These are phyloP conservation scores for Sugiyamaella xylanicola DNA, from an alignment of 1,139 yeast genomes.

Conservation along the genomic window DNA sequence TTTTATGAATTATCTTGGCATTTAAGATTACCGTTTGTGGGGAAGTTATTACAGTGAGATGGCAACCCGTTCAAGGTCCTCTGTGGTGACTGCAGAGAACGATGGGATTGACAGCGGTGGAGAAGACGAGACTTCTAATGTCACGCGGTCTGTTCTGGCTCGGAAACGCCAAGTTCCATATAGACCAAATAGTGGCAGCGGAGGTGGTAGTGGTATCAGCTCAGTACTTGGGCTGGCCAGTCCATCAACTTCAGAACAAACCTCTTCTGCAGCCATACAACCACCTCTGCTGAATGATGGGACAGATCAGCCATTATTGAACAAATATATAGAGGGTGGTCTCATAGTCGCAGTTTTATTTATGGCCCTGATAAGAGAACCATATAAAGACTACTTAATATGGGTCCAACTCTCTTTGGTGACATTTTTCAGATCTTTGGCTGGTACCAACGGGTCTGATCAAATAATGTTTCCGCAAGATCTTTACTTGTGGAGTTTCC, in stretches of 20 bases:
- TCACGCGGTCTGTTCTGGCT: conserved; percentile 14
- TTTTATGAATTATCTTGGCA: too few relatives aligned
- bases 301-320: conserved; percentile 17
- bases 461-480: conserved; percentile 17
- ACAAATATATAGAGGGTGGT: conserved; percentile 16
- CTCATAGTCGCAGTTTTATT: conserved; percentile 15
- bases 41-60: neutral
- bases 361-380: conserved; percentile 8
- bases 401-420: conserved; percentile 22
- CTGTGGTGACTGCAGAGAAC: conserved; percentile 1
- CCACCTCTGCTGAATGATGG: conserved; percentile 18
- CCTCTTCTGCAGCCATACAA: neutral
- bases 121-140: conserved; percentile 9
- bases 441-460: neutral
- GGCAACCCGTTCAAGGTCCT: conserved; percentile 7
- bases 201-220: neutral
- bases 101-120: conserved; percentile 7
- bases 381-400: conserved; percentile 5
- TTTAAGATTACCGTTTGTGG: too few relatives aligned
- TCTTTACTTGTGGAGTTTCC: conserved; percentile 31
- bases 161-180: conserved; percentile 1
- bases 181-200: neutral
- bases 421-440: conserved; percentile 13
- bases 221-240: neutral
- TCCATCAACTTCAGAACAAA: conserved; percentile 3